Evolutionary conservation across 352 stramenopile species (phyloP).

Genomic region (Phytopythium delawarense): DNA sequence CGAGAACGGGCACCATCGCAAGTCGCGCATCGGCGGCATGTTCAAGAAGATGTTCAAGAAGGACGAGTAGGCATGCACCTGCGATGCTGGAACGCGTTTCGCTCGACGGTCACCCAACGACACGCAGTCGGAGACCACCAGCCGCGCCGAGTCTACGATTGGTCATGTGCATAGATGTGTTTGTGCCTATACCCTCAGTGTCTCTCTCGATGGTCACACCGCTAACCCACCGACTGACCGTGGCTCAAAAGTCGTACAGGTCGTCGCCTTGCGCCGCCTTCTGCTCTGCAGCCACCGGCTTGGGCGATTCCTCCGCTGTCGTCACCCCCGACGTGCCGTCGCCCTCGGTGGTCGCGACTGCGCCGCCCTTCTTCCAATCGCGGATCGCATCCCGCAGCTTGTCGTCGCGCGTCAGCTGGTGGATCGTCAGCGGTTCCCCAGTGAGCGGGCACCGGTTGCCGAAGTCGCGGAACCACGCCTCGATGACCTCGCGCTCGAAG

Average conservation of each 20-base stretch:
- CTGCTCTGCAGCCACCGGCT: constrained; percentile 6
- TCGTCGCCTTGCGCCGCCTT: constrained; percentile 5
- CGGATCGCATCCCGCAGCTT: constrained; percentile 55
- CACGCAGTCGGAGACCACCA: not conserved
- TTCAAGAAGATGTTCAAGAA: constrained; percentile 92
- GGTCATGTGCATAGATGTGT: constrained; percentile 6
- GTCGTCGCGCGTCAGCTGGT: constrained; percentile 45
- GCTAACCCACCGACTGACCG: not conserved
- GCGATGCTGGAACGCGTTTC: not conserved
- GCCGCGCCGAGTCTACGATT: not conserved
- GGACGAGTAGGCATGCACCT: constrained; percentile 33
- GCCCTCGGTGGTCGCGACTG: not conserved
- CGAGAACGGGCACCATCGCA: constrained; percentile 54
- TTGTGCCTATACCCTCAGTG: not conserved
- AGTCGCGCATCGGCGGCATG: constrained; percentile 80
- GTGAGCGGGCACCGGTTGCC: constrained; percentile 77
- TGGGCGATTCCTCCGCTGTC: constrained; percentile 5
- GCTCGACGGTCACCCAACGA: not conserved
- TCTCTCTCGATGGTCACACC: not conserved
- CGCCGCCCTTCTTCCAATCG: constrained; percentile 52
- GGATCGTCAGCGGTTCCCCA: constrained; percentile 53
- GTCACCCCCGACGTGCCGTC: constrained; percentile 4
- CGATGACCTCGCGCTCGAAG: constrained; percentile 72
- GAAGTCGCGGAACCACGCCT: constrained; percentile 81
- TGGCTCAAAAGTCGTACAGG: constrained; percentile 11